Evolutionary conservation across 306 rosid genomes (phyloP).

Genomic region (Spatholobus suberectus): DNA sequence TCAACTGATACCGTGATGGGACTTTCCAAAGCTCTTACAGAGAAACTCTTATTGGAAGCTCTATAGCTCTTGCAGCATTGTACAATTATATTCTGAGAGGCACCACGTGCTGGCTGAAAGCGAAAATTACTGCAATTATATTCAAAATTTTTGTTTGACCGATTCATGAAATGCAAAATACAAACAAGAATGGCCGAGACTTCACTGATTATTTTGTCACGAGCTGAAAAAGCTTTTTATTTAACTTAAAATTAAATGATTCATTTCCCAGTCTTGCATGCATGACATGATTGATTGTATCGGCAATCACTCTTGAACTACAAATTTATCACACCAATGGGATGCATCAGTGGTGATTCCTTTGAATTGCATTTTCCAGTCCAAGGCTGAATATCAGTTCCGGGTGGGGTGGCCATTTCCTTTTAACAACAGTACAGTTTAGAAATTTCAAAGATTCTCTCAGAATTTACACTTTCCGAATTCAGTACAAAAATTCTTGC

Average conservation of each 20-base stretch:
- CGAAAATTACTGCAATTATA: not conserved
- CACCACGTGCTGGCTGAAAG: not conserved
- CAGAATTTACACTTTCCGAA: not conserved
- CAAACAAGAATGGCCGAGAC: slow-evolving; percentile 25
- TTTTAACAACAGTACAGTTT: not conserved
- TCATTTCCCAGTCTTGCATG: not conserved
- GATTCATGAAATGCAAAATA: slow-evolving; percentile 21
- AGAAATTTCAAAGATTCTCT: not conserved
- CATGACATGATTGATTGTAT: not conserved
- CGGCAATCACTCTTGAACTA: not conserved
- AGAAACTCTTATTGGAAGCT: slow-evolving; percentile 75
- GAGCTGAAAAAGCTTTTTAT: not conserved
- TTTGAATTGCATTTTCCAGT: not conserved
- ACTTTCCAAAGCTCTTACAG: slow-evolving; percentile 82
- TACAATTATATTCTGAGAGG: not conserved
- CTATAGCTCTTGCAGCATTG: slow-evolving; percentile 44
- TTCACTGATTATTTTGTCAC: not conserved
- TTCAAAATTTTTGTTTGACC: slow-evolving; percentile 17
- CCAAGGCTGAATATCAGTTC: not conserved
- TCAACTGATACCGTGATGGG: slow-evolving; percentile 92
- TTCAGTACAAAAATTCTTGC: not conserved
- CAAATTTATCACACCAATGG: not conserved
- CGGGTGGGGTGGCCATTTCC: not conserved
- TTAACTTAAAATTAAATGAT: not conserved
- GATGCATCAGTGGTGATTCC: not conserved